Base-by-base conservation (phyloP, 345 rosid species). In the Pistacia integerrima region DNA sequence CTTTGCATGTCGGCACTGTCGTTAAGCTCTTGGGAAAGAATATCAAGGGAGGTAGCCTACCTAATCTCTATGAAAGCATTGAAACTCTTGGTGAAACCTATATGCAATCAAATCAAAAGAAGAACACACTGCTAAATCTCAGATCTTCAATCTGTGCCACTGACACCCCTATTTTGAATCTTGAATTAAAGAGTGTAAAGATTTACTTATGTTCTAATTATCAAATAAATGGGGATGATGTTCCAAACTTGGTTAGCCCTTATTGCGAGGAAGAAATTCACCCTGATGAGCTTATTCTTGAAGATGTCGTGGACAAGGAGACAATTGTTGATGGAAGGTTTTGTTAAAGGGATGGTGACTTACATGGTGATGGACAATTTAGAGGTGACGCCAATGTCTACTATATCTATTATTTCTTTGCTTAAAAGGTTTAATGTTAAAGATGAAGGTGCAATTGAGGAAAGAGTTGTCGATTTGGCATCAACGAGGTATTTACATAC, bases 281-380 rank as follows among this genome's bases (percentile, higher is more conserved):
- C 8, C 25, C 25, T 25, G 25, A 25, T 25, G 1, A 25, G 25
- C 25, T 25, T 25, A 25, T 25, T 25, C 25, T 1, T 25, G 25
- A 25, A 25, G 25, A 25, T 25, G 25, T 1, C 25, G 25, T 25
- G 25, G 25, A 25, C 25, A 1, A 7, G 1, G 16, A 0, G n/a
- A 5, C 51, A 3, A 0, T 33, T 2, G 17, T 1, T 78, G 44
- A 58, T 22, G 74, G 71, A 28, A 28, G 76, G 2, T 25, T 67
- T 28, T 18, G 77, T 82, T 81, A 86, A 80, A 63, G 84, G 77
- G 0, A 52, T 63, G 30, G 70, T 83, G 4, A 77, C 82, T 0
- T 81, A 81, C 54, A 78, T 81, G 84, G 77, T 83, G 49, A 85
- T 64, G 79, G 87, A 79, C 55, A 77, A 79, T 70, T 75, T 87